Conservation (phyloP, 768 basidiomycete species). For the Pisolithus sp. region DNA sequence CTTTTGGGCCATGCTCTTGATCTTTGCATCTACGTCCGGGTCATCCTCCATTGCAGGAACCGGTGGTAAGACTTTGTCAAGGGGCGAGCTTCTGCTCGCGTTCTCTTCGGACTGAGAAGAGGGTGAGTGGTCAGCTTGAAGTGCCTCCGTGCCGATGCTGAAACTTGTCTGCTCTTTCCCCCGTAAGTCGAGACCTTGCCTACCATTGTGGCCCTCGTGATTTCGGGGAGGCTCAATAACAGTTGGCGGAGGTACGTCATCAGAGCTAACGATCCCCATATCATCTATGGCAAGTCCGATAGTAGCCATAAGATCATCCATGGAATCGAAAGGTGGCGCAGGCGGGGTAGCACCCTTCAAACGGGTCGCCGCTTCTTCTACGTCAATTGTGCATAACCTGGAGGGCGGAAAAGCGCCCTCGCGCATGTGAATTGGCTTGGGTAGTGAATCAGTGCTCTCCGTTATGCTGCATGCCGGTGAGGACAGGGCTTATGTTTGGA, state of each 20-base stretch:
- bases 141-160: conserved; percentile 10
- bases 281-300: conserved; percentile 35
- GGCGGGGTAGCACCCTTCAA: conserved; percentile 13
- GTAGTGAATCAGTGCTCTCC: conserved; percentile 18
- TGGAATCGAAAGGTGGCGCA: conserved; percentile 24
- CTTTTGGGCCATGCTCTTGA: conserved; percentile 29
- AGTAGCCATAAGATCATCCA: conserved; percentile 33
- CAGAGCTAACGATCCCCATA: conserved; percentile 29
- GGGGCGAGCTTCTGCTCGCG: conserved; percentile 4
- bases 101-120: conserved; percentile 21
- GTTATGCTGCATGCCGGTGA: conserved; percentile 8
- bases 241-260: conserved; percentile 32
- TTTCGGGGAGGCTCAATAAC: conserved; percentile 35
- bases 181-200: conserved; percentile 28
- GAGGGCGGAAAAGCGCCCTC: conserved; percentile 66
- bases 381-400: conserved; percentile 23
- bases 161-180: conserved; percentile 14
- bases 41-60: conserved; percentile 25
- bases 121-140: conserved; percentile 1
- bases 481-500: not conserved
- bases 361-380: conserved; percentile 10
- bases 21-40: conserved; percentile 17
- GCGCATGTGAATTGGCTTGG: conserved; percentile 32
- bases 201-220: conserved; percentile 21
- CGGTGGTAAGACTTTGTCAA: conserved; percentile 20